Percentiles rank a stretch among this genome's conserved stretches.
Evolutionary conservation across 2,329 filamentous ascomycete genomes (phyloP).

Genomic region (Gliomastix tumulicola): DNA sequence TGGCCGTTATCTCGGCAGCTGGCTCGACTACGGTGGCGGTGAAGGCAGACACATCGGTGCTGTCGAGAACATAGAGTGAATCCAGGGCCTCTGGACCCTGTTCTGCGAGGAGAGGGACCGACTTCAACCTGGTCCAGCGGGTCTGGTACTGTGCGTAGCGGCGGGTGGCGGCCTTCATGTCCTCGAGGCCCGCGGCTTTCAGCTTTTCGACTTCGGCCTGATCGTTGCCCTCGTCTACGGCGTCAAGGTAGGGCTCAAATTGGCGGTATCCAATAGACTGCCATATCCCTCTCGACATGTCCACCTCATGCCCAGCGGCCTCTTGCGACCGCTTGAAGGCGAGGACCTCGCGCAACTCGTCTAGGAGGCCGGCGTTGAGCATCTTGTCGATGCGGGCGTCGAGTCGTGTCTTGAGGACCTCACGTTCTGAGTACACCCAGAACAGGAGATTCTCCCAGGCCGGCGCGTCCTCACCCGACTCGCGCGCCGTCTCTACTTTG

Average conservation of each 20-base stretch:
- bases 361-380: slow-evolving; percentile 50
- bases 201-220: slow-evolving; percentile 42
- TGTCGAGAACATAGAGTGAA: slow-evolving; percentile 73
- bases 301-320: slow-evolving; percentile 46
- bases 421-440: slow-evolving; percentile 76
- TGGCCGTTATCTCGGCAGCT: slow-evolving; percentile 52
- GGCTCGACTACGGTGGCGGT: slow-evolving; percentile 54
- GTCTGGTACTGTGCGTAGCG: slow-evolving; percentile 83
- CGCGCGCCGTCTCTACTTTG: slow-evolving; percentile 20
- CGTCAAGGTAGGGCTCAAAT: slow-evolving; percentile 64
- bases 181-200: slow-evolving; percentile 56
- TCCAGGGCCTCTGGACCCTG: slow-evolving; percentile 41
- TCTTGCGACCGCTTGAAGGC: slow-evolving; percentile 25
- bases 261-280: slow-evolving; percentile 96
- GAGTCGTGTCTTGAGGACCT: slow-evolving; percentile 62
- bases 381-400: slow-evolving; percentile 78
- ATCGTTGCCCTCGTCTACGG: slow-evolving; percentile 22
- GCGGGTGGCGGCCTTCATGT: slow-evolving; percentile 74
- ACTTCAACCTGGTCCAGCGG: slow-evolving; percentile 80
- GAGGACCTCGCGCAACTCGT: slow-evolving; percentile 40
- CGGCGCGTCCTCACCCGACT: slow-evolving; percentile 11
- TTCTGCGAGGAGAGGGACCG: slow-evolving; percentile 61
- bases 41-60: slow-evolving; percentile 61
- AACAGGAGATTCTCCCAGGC: slow-evolving; percentile 62
- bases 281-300: slow-evolving; percentile 83